A percentile compares a stretch with the other conserved stretches of the same genome.
phyloP scores from a whole-genome alignment of 78 protist species.

The Dictyostelium purpureum region DNA sequence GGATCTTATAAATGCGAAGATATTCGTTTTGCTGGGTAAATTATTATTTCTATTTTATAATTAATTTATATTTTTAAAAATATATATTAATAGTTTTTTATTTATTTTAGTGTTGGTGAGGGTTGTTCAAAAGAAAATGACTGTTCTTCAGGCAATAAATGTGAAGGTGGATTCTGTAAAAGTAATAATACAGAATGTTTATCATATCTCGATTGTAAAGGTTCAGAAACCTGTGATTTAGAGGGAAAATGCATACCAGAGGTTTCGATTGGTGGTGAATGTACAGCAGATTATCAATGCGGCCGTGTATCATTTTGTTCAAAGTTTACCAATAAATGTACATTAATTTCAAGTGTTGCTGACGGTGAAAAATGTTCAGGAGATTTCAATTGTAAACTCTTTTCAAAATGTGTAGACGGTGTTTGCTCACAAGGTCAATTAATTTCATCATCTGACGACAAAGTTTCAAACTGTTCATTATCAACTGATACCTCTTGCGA shows the following conservation, averaged over 20 bases:
- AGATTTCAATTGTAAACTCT: neutral
- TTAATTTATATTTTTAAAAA: too few species aligned
- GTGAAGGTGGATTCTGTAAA: neutral
- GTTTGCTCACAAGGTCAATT: neutral
- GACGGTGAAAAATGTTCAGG: neutral
- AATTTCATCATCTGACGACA: neutral
- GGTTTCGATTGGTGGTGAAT: too few species aligned
- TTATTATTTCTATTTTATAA: too few species aligned
- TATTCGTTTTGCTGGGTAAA: neutral
- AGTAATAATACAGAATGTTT: neutral
- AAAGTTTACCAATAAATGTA: neutral
- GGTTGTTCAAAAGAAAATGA: neutral
- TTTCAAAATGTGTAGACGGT: neutral
- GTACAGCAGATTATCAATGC: too few species aligned
- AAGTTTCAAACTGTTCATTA: neutral
- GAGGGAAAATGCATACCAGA: too few species aligned
- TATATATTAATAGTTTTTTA: too few species aligned
- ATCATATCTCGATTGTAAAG: neutral
- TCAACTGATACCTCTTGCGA: neutral
- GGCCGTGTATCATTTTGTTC: neutral
- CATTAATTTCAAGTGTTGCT: neutral
- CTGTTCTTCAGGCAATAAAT: neutral
- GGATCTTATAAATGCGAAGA: neutral
- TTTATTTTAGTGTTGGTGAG: neutral
- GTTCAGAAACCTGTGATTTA: too few species aligned